These are phyloP conservation scores for Fusarium buharicum DNA, from an alignment of 2,329 filamentous ascomycete genomes.

Conservation along the genomic window DNA sequence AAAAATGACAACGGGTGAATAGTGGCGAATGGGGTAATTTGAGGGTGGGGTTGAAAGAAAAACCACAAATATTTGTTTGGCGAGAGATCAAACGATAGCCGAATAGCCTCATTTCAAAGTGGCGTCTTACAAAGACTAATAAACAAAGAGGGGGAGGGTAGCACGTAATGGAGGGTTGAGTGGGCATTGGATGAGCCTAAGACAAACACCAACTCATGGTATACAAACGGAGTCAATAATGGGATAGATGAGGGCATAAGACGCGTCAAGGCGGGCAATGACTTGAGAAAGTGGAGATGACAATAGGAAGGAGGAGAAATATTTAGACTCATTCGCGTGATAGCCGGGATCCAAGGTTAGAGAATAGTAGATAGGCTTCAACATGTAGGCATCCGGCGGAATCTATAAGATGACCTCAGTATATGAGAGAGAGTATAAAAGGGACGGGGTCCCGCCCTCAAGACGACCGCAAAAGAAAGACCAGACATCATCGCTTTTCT, in stretches of 20 bases:
- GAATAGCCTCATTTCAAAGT: conserved; percentile 39
- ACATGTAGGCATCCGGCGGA: conserved; percentile 6
- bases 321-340: conserved; percentile 5
- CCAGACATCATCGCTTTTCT: conserved; percentile 27
- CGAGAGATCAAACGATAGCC: conserved; percentile 19
- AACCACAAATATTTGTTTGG: conserved; percentile 40
- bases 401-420: conserved; percentile 37
- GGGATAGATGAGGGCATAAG: conserved; percentile 1
- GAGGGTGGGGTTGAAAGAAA: conserved; percentile 34
- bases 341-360: not conserved
- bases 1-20: conserved; percentile 2
- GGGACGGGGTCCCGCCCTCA: conserved; percentile 35
- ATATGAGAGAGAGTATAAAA: conserved; percentile 43
- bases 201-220: conserved; percentile 26
- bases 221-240: conserved; percentile 14
- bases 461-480: conserved; percentile 23
- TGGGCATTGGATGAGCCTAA: conserved; percentile 6
- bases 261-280: not conserved
- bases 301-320: not conserved
- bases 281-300: conserved; percentile 14
- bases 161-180: conserved; percentile 32
- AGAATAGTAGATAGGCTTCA: not conserved
- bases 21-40: conserved; percentile 34
- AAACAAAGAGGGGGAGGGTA: conserved; percentile 20
- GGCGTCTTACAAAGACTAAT: conserved; percentile 2